These are phyloP conservation scores for Pelargonium australe DNA, from an alignment of 441 rosid genomes.

Conservation along the genomic window DNA sequence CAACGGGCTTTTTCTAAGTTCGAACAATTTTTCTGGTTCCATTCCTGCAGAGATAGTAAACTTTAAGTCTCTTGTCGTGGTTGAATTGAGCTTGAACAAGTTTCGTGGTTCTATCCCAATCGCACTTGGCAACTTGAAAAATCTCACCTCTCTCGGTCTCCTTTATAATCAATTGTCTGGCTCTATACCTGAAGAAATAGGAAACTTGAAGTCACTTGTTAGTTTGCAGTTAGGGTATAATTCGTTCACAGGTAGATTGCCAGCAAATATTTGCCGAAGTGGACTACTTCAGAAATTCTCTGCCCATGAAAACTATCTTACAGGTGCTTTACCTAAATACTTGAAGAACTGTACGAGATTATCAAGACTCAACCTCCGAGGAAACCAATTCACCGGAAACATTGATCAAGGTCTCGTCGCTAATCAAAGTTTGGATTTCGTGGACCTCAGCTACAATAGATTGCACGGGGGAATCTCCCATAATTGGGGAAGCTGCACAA, in stretches of 20 bases:
- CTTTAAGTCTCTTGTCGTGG: too few relatives aligned
- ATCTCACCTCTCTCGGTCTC: too few relatives aligned
- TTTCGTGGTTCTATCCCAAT: too few relatives aligned
- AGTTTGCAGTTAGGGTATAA: slow-evolving; percentile 15
- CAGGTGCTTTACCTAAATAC: slow-evolving; percentile 26
- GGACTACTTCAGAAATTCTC: slow-evolving; percentile 8
- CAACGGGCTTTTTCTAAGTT: background rate
- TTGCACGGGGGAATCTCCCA: slow-evolving; percentile 27
- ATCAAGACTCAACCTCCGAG: slow-evolving; percentile 15
- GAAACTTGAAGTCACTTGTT: background rate
- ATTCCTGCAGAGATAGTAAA: too few relatives aligned
- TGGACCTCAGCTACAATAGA: slow-evolving; percentile 31
- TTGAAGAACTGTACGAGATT: slow-evolving; percentile 31
- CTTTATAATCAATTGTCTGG: too few relatives aligned
- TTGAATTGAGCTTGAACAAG: too few relatives aligned
- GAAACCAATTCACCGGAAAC: slow-evolving; percentile 22
- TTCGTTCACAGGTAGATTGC: slow-evolving; percentile 25
- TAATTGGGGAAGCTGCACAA: slow-evolving; percentile 20
- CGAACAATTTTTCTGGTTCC: too few relatives aligned
- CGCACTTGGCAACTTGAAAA: too few relatives aligned
- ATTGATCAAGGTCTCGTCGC: slow-evolving; percentile 25
- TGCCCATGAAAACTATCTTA: slow-evolving; percentile 13
- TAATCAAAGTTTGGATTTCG: slow-evolving; percentile 17
- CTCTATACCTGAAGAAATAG: too few relatives aligned
- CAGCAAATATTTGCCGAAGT: slow-evolving; percentile 20